Base-by-base conservation (phyloP, 805 yeast genomes). In the Metahyphopichia silvanorum region DNA sequence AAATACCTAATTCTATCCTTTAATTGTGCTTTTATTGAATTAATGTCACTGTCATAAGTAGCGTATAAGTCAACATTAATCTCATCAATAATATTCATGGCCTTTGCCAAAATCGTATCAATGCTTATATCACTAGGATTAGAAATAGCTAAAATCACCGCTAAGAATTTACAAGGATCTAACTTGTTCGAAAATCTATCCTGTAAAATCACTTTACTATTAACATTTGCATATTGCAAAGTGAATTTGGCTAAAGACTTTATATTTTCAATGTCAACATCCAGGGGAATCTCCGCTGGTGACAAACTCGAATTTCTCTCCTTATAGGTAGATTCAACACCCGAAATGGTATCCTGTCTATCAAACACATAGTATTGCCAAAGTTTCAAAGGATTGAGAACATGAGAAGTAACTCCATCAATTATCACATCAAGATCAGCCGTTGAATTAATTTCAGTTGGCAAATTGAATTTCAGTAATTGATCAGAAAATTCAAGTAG, bases 331-430 rank as follows among this genome's bases (percentile, higher is more conserved):
- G 49, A 33, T 37, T 63, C 56, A 8, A 81, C 43, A 4, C 60
- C 57, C 1, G 49, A 46, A 11, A 79, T 46, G 8, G 71, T 66
- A 3, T 46, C 46, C 5, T 49, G 42, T 25, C 77, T 79, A 52
- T 87, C 72, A 21, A 88, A 66, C 4, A 82, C 89, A 53, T 89
- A 93, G 55, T 60, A 91, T 57, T 91, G 88, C 98, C 98, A 91
- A 34, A 91, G 66, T 40, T 79, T 74, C 34, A 86, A 59, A 4
- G 71, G 65, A 16, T 74, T 78, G 17, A 88, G 48, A 0, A 87
- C 96, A 46, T 85, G 79, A 4, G 64, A 54, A 40, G 77, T 75
- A 29, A 91, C 66, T 12, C 86, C 89, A 21, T 76, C 82, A 69
- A 84, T 75, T 16, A 89, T 62, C 19, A 49, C 55, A 24, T 71